Evolutionary conservation across 306 rosid genomes (phyloP).

Genomic region (Quercus gilva): DNA sequence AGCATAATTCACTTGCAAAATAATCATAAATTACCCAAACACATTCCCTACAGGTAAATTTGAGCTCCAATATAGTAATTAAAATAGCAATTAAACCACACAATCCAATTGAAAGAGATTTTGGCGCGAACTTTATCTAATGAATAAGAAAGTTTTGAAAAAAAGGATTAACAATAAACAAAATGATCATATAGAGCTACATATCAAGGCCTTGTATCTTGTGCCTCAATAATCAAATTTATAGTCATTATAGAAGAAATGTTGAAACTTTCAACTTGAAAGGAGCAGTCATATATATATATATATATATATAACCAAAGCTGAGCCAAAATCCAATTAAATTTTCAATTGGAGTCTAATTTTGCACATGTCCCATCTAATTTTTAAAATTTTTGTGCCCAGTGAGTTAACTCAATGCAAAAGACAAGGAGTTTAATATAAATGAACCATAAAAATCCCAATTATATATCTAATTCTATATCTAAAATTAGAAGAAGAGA

Average conservation of each 20-base stretch:
- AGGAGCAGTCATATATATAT: neutral
- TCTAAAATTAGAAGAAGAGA: no score
- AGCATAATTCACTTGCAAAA: neutral
- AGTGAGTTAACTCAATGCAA: no score
- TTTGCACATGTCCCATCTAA: no score
- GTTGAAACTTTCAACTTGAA: neutral
- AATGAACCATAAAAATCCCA: no score
- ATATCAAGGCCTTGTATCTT: neutral
- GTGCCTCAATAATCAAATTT: neutral
- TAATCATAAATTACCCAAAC: neutral
- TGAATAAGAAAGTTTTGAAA: neutral
- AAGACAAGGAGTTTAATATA: no score
- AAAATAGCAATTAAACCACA: neutral
- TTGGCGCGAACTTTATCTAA: neutral
- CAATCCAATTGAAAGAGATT: neutral
- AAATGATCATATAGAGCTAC: neutral
- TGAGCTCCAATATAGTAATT: no score
- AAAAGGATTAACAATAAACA: neutral
- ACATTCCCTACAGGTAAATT: neutral
- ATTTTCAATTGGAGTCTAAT: no score
- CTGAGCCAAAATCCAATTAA: no score
- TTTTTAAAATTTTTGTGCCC: no score
- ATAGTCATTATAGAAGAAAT: constrained; percentile 2
- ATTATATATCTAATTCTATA: no score
- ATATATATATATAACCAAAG: no score